These are phyloP conservation scores for Sporothrix globosa DNA, from an alignment of 2,329 filamentous ascomycete species.

Conservation along the genomic window DNA sequence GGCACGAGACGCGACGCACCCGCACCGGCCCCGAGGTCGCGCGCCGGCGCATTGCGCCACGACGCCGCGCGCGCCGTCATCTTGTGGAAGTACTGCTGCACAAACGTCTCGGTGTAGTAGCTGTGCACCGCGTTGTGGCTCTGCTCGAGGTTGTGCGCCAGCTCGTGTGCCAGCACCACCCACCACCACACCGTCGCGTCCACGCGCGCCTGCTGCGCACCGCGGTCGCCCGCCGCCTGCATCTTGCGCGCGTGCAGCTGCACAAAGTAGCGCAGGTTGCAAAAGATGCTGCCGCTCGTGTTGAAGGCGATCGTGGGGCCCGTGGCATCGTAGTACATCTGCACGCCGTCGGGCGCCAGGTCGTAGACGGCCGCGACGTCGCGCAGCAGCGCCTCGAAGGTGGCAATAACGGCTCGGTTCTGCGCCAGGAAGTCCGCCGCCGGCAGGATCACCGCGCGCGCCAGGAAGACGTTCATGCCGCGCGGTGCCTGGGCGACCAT, in stretches of 20 bases:
- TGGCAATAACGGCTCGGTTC: conserved; percentile 65
- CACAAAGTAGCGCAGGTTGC: conserved; percentile 85
- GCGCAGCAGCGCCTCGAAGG: conserved; percentile 69
- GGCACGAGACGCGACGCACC: neutral
- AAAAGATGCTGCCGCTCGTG: conserved; percentile 82
- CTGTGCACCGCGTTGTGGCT: conserved; percentile 79
- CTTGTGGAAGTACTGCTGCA: conserved; percentile 74
- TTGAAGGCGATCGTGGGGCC: conserved; percentile 94
- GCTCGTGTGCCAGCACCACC: conserved; percentile 83
- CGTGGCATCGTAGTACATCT: conserved; percentile 82
- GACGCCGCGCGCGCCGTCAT: conserved; percentile 61
- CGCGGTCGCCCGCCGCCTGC: neutral
- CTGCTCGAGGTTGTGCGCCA: conserved; percentile 88
- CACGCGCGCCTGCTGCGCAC: conserved; percentile 38
- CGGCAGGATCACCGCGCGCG: conserved; percentile 55
- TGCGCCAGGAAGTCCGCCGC: conserved; percentile 61
- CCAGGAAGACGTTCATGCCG: conserved; percentile 74
- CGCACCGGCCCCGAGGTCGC: neutral
- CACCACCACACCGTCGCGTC: conserved; percentile 45
- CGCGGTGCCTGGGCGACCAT: conserved; percentile 71
- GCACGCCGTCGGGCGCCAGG: conserved; percentile 68
- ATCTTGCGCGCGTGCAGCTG: conserved; percentile 69
- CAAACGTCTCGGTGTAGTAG: conserved; percentile 83
- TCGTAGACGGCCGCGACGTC: conserved; percentile 74
- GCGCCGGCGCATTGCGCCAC: conserved; percentile 34